Base-by-base conservation (phyloP, 2,329 filamentous ascomycete genomes). In the Iodosphaeria phyllophila region DNA sequence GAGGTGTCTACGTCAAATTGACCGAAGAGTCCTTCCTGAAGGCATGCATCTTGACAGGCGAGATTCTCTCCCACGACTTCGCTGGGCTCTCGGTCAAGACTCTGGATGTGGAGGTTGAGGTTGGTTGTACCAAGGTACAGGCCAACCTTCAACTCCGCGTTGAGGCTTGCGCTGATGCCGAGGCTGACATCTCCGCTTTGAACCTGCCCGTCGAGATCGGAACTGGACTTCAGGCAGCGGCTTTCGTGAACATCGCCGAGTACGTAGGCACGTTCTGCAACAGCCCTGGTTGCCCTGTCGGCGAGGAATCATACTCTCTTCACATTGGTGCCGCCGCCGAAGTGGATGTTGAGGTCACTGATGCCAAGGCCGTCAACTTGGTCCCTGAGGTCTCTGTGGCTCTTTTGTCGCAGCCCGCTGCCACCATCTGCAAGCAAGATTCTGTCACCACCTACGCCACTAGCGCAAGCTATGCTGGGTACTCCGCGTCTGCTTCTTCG, bases 231-330 rank as follows among this genome's bases (percentile, higher is more conserved):
- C 51, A 54, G 34, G 31, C 57, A 9, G 49, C 47, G 21, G 43
- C 66, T 21, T 66, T 51, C 38, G 53, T 55, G 29, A 58, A 67
- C 43, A 39, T 70, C 5, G 51, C 63, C n/a, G 56, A 68, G 35
- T 62, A 67, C 40, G 50, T 54, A 28, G 47, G 50, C 31, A 40
- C 46, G 27, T 45, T 58, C 27, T 47, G 50, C 24, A 39, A 35
- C 18, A 47, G 44, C 5, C 39, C 43, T 7, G 25, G 34, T 23
- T 58, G 55, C 36, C 46, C 40, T 13, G 34, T 58, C n/a, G 37
- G 36, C 21, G 32, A 38, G 23, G 48, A 54, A 35, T 44, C 38
- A 26, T 52, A 46, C 31, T 47, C 52, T 32, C 30, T 52, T 22
- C 53, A 52, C 34, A 36, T 52, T 18, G 24, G 26, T 26, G 28